Percentiles rank a stretch among this genome's conserved stretches.
Evolutionary conservation across 2,329 filamentous ascomycete genomes (phyloP).

Genomic region (Pleoardoris graminearum): DNA sequence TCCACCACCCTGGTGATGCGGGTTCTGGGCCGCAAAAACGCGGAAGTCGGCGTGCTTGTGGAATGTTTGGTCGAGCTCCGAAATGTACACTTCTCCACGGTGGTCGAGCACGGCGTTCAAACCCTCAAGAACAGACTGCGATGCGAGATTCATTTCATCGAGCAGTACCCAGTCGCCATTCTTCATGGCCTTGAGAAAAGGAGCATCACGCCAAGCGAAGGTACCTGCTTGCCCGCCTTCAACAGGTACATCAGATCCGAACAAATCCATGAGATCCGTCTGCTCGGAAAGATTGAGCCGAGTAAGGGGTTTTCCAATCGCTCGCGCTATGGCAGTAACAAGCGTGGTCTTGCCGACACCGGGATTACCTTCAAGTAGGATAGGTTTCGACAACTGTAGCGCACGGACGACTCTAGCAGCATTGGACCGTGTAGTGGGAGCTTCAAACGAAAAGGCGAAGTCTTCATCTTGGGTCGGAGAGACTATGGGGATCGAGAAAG

Average conservation of each 20-base stretch:
- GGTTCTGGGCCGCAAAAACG: conserved; percentile 97
- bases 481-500: conserved; percentile 68
- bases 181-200: conserved; percentile 96
- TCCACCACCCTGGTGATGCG: conserved; percentile 94
- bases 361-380: conserved; percentile 94
- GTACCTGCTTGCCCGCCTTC: conserved; percentile 89
- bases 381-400: conserved; percentile 84
- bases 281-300: conserved; percentile 98
- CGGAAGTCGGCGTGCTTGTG: conserved; percentile 85
- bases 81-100: conserved; percentile 91
- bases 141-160: conserved; percentile 98
- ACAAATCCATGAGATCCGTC: conserved; percentile 95
- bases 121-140: conserved; percentile 93
- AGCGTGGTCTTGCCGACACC: conserved; percentile 97
- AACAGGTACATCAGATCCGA: conserved; percentile 93
- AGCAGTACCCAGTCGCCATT: conserved; percentile 94
- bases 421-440: conserved; percentile 87
- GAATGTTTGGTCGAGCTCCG: conserved; percentile 93
- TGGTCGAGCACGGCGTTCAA: conserved; percentile 97
- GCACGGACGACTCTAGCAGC: conserved; percentile 89
- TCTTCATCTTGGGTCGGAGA: conserved; percentile 55
- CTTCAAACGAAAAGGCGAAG: conserved; percentile 75
- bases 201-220: conserved; percentile 94
- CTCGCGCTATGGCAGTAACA: conserved; percentile 78
- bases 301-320: conserved; percentile 79